Conservation (phyloP, 192 early-diverging fungal genomes). For the Phlyctochytrium bullatum region DNA sequence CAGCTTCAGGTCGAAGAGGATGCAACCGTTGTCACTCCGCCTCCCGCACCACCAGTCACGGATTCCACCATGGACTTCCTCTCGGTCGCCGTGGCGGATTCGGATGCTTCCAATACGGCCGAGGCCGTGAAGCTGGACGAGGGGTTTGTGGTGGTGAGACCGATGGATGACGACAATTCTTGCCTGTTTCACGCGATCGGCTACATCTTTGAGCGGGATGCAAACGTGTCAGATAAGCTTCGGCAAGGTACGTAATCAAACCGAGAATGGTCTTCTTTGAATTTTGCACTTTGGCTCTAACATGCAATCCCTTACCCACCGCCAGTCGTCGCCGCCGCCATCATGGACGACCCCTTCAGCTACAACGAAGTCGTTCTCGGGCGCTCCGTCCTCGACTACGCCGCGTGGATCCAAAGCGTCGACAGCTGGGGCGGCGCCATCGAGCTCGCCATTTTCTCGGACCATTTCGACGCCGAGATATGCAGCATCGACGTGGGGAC, state of each 20-base stretch:
- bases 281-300: background rate
- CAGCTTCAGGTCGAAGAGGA: conserved; percentile 10
- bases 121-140: conserved; percentile 1
- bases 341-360: conserved; percentile 44
- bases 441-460: conserved; percentile 74
- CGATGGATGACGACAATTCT: conserved; percentile 67
- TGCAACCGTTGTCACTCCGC: no score
- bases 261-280: no score
- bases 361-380: conserved; percentile 70
- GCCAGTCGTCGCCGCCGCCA: conserved; percentile 16
- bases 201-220: conserved; percentile 13
- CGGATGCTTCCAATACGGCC: background rate
- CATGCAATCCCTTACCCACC: background rate
- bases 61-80: background rate
- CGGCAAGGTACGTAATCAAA: background rate
- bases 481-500: conserved; percentile 72
- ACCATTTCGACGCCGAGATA: conserved; percentile 62
- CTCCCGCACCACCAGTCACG: background rate
- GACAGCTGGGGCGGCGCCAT: conserved; percentile 85
- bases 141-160: conserved; percentile 29
- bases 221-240: background rate
- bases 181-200: conserved; percentile 65
- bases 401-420: conserved; percentile 61
- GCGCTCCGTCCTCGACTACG: conserved; percentile 50
- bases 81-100: background rate